A percentile compares a stretch with the other conserved stretches of the same genome.
These are phyloP conservation scores for Fusarium sp. DNA, from an alignment of 2,329 filamentous ascomycete species.

Conservation along the genomic window DNA sequence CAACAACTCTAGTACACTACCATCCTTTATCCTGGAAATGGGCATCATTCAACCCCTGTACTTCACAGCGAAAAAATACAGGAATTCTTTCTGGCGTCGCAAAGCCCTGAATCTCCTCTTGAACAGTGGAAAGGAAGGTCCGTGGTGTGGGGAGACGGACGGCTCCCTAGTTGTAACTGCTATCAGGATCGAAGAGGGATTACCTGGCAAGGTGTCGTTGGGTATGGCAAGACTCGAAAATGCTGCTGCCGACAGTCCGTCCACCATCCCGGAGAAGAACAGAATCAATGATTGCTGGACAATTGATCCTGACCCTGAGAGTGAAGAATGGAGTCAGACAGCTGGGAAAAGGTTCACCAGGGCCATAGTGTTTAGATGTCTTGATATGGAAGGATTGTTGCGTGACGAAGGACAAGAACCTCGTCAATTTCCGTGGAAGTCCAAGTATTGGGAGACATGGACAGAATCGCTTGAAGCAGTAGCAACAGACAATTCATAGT, in stretches of 20 bases:
- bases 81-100: conserved; percentile 30
- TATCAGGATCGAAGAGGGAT: conserved; percentile 26
- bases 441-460: conserved; percentile 12
- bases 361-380: not conserved
- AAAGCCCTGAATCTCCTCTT: conserved; percentile 24
- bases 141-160: conserved; percentile 37
- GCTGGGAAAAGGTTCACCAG: conserved; percentile 1
- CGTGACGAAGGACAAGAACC: not conserved
- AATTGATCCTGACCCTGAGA: not conserved
- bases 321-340: not conserved
- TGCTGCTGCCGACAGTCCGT: not conserved
- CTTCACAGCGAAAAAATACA: conserved; percentile 22
- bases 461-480: conserved; percentile 1
- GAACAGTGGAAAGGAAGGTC: conserved; percentile 30
- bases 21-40: conserved; percentile 29
- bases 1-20: not conserved
- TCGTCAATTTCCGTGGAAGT: not conserved
- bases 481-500: no score
- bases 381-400: not conserved
- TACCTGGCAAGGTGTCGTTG: not conserved
- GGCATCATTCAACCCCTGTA: conserved; percentile 2
- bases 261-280: not conserved
- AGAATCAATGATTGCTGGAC: conserved; percentile 13
- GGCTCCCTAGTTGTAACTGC: conserved; percentile 1
- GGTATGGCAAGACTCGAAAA: not conserved